Base-by-base conservation (phyloP, 345 rosid genomes). In the Dovyalis caffra region DNA sequence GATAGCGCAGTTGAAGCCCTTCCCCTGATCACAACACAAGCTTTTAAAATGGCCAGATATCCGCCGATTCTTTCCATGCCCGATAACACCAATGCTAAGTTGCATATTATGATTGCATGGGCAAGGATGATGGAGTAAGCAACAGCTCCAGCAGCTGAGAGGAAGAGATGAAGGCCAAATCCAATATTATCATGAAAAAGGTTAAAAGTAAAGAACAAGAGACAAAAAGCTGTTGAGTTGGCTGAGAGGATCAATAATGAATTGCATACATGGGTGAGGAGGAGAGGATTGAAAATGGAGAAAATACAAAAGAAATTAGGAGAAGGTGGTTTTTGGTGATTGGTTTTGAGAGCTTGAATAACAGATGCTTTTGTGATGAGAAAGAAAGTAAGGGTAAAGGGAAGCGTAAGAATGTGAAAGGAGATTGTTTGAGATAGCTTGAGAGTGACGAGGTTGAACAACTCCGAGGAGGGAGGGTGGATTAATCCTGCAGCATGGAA, bases 401-500 rank as follows among this genome's bases (percentile, higher is more conserved):
- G 99, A 45, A 95, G 85, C 0, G 93, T 80, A 38, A 86, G 78
- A 40, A 93, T 38, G 20, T 81, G 85, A 14, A 93, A 85, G 74
- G 87, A 81, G 72, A 91, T 75, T 32, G 96, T 92, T 76, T 95
- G 94, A 2, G 97, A 86, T 83, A 95, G 86, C 75, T 95, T 95
- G 71, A 83, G 83, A 71, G 72, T 80, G 67, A 92, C 79, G 60
- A 90, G 60, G 35, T 70, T 78, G 86, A 89, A 90, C 79, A 89
- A 85, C 6, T 76, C 84, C 0, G 88, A 86, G 35, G 91, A 86
- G 1, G 72, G 32, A 63, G 97, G 92, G 84, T n/a, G n/a, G n/a
- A n/a, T n/a, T n/a, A 95, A 89, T 14, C 91, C 93, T 0, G 97
- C 95, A 0, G 91, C 95, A 0, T 74, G 73, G 66, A 86, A 91